These are phyloP conservation scores for Penicillium herquei DNA, from an alignment of 495 filamentous ascomycete species.

Conservation along the genomic window DNA sequence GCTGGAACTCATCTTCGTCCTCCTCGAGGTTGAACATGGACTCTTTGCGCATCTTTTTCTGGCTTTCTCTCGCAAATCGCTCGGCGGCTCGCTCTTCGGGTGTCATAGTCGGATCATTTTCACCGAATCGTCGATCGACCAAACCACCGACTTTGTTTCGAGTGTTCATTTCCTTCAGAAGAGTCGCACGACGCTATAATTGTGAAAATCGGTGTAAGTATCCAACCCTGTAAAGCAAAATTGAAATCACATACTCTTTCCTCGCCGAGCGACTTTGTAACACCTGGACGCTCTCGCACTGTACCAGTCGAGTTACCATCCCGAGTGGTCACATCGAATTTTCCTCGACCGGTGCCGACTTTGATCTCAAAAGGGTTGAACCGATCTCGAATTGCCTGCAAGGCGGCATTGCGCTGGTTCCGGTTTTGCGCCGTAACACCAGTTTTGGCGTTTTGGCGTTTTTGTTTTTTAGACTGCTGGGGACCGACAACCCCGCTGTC, in stretches of 20 bases:
- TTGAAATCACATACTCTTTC: constrained; percentile 62
- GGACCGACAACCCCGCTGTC: constrained; percentile 86
- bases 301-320: constrained; percentile 52
- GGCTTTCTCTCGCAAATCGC: constrained; percentile 83
- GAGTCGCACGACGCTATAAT: constrained; percentile 67
- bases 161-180: constrained; percentile 80
- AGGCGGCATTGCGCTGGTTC: constrained; percentile 67
- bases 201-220: constrained; percentile 4
- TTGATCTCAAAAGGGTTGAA: constrained; percentile 98
- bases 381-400: constrained; percentile 83
- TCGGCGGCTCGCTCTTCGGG: constrained; percentile 91
- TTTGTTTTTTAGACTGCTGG: constrained; percentile 89
- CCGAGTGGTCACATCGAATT: constrained; percentile 71
- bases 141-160: constrained; percentile 90
- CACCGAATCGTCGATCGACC: constrained; percentile 89
- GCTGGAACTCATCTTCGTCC: constrained; percentile 62
- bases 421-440: constrained; percentile 60
- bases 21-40: constrained; percentile 90
- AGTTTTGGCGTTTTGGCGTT: constrained; percentile 67
- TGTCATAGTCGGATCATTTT: constrained; percentile 90
- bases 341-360: constrained; percentile 60
- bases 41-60: constrained; percentile 64
- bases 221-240: background rate
- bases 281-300: constrained; percentile 62
- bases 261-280: constrained; percentile 83